These are phyloP conservation scores for Crithidia expoeki DNA, from an alignment of 208 protist species.

Conservation along the genomic window DNA sequence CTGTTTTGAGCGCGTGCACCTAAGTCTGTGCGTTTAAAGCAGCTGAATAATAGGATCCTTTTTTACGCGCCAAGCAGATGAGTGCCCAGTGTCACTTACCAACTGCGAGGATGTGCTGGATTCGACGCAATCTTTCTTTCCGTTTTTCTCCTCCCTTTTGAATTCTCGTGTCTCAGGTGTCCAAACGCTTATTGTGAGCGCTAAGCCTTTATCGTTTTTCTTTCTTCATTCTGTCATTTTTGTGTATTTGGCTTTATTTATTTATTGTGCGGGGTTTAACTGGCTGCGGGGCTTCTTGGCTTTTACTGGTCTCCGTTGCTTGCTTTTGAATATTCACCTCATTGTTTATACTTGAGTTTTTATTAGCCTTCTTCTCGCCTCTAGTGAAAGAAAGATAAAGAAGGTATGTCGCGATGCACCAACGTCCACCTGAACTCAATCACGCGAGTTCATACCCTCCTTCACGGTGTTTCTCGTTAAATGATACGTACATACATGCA, in stretches of 20 bases:
- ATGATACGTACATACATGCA: background rate
- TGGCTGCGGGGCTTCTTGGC: background rate
- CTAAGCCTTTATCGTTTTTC: background rate
- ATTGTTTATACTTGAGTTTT: background rate
- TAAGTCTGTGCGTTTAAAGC: too few relatives aligned
- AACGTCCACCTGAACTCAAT: too few relatives aligned
- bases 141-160: constrained; percentile 4
- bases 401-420: too few relatives aligned
- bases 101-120: too few relatives aligned
- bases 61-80: too few relatives aligned
- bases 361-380: background rate
- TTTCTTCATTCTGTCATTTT: constrained; percentile 5
- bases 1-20: too few relatives aligned
- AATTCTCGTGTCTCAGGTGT: background rate
- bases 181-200: background rate
- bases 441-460: too few relatives aligned
- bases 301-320: background rate
- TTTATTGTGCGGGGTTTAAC: background rate
- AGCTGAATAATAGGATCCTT: too few relatives aligned
- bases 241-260: constrained; percentile 11
- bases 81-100: too few relatives aligned
- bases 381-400: background rate
- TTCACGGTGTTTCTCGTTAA: background rate
- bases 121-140: background rate
- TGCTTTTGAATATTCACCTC: background rate